Evolutionary conservation across 2,329 filamentous ascomycete genomes (phyloP).

Genomic region (Sclerotinia subarctica): DNA sequence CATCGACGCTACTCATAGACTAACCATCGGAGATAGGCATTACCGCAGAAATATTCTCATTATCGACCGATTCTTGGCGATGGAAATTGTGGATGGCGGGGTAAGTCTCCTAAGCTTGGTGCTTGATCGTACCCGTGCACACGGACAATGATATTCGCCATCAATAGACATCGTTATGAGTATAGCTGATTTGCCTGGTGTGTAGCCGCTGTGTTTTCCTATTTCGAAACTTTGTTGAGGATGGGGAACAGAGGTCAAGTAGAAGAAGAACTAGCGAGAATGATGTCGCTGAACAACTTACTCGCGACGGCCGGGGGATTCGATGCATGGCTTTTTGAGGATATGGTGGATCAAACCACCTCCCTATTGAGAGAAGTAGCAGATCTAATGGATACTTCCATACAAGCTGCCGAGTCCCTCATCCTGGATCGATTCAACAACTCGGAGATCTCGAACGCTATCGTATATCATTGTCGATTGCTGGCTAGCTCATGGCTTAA

Average conservation of each 20-base stretch:
- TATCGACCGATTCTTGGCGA: slow-evolving; percentile 88
- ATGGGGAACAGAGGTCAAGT: slow-evolving; percentile 62
- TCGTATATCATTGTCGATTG: slow-evolving; percentile 83
- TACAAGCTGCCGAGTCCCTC: slow-evolving; percentile 52
- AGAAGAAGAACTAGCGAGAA: slow-evolving; percentile 66
- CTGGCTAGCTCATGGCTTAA: slow-evolving; percentile 84
- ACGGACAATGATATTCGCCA: slow-evolving; percentile 18
- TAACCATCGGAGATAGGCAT: slow-evolving; percentile 50
- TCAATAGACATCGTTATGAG: neutral
- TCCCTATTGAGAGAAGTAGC: slow-evolving; percentile 64
- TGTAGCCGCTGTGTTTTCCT: slow-evolving; percentile 84
- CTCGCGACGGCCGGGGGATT: slow-evolving; percentile 71
- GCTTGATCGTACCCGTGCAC: slow-evolving; percentile 20
- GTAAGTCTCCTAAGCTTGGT: slow-evolving; percentile 53
- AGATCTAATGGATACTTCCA: slow-evolving; percentile 47
- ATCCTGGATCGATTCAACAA: slow-evolving; percentile 71
- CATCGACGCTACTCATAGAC: slow-evolving; percentile 13
- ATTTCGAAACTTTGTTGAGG: slow-evolving; percentile 81
- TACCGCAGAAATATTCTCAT: slow-evolving; percentile 80
- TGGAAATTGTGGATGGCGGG: slow-evolving; percentile 97
- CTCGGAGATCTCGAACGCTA: slow-evolving; percentile 60
- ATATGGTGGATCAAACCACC: slow-evolving; percentile 76
- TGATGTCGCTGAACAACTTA: slow-evolving; percentile 68
- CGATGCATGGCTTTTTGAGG: slow-evolving; percentile 68
- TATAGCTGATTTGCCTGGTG: slow-evolving; percentile 25